phyloP scores from a whole-genome alignment of 2,329 filamentous ascomycete genomes.

The Fonsecaea nubica region DNA sequence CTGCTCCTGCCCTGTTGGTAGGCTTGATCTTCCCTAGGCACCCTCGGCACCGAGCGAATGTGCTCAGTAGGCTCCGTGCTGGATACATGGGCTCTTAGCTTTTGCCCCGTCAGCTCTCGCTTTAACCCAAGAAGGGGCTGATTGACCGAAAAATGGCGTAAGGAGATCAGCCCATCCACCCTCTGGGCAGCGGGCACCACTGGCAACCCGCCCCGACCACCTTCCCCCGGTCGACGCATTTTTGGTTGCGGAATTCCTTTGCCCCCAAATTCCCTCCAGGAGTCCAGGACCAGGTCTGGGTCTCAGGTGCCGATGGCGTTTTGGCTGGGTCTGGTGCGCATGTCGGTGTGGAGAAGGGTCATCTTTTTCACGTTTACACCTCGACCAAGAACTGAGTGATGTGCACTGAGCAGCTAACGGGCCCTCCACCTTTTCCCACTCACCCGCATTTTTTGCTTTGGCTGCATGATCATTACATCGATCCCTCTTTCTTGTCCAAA shows the following conservation, averaged over 20 bases:
- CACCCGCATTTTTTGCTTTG: slow-evolving; percentile 16
- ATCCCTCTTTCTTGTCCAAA: not conserved
- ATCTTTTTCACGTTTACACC: slow-evolving; percentile 6
- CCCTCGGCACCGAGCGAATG: not conserved
- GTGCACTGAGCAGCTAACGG: not conserved
- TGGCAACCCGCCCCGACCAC: slow-evolving; percentile 5
- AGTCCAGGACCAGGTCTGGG: slow-evolving; percentile 11
- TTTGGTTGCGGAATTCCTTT: slow-evolving; percentile 1
- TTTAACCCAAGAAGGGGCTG: slow-evolving; percentile 17
- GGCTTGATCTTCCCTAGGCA: not conserved
- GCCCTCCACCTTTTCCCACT: slow-evolving; percentile 5
- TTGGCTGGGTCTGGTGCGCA: not conserved
- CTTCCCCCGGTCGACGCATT: slow-evolving; percentile 9
- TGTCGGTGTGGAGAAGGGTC: slow-evolving; percentile 10
- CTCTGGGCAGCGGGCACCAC: not conserved
- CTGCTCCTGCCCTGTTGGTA: not conserved
- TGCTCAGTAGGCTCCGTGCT: not conserved
- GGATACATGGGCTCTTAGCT: not conserved
- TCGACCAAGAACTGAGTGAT: slow-evolving; percentile 6
- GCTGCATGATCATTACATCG: slow-evolving; percentile 3
- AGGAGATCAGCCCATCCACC: slow-evolving; percentile 5
- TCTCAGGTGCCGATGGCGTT: slow-evolving; percentile 10
- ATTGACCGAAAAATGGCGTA: slow-evolving; percentile 22
- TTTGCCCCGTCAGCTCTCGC: slow-evolving; percentile 17
- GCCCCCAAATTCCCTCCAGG: slow-evolving; percentile 10